phyloP scores from a whole-genome alignment of 1,284 basidiomycete species.

The Cystobasidium sp. region DNA sequence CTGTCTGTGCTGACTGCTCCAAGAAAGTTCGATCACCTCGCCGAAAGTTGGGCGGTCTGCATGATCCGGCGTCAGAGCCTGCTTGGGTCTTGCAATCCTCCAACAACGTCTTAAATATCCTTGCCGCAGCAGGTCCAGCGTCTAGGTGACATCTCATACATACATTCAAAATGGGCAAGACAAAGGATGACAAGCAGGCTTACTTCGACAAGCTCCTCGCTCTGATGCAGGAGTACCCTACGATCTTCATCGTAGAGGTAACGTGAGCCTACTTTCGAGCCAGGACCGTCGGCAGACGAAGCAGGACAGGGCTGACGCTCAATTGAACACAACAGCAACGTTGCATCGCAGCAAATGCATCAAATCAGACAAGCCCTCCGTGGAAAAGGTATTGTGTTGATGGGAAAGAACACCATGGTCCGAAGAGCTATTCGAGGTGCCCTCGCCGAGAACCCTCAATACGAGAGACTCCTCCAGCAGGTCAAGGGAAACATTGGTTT shows the following conservation, averaged over 20 bases:
- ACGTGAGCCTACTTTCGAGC: slow-evolving; percentile 60
- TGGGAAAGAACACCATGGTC: slow-evolving; percentile 99
- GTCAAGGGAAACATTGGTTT: slow-evolving; percentile 98
- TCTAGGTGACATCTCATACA: slow-evolving; percentile 37
- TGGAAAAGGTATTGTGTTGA: slow-evolving; percentile 93
- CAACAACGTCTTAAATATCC: slow-evolving; percentile 21
- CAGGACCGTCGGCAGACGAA: not conserved
- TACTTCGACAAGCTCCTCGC: slow-evolving; percentile 97
- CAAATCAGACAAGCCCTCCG: slow-evolving; percentile 97
- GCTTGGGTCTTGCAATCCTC: not conserved
- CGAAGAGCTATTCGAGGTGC: slow-evolving; percentile 93
- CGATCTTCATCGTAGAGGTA: slow-evolving; percentile 98
- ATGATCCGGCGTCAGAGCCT: not conserved
- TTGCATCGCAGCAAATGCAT: slow-evolving; percentile 98
- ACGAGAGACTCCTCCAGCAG: slow-evolving; percentile 93
- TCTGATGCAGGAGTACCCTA: slow-evolving; percentile 69
- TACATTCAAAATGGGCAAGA: slow-evolving; percentile 33
- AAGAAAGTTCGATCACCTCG: no score
- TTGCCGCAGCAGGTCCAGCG: slow-evolving; percentile 41
- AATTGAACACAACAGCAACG: slow-evolving; percentile 66
- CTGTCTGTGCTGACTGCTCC: no score
- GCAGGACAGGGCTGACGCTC: not conserved
- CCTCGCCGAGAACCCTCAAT: slow-evolving; percentile 85
- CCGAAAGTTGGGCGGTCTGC: no score
- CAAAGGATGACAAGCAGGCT: slow-evolving; percentile 71